Percentiles rank a stretch among this genome's conserved stretches.
Evolutionary conservation across 768 basidiomycete genomes (phyloP).

Genomic region (Tulasnella sp.): DNA sequence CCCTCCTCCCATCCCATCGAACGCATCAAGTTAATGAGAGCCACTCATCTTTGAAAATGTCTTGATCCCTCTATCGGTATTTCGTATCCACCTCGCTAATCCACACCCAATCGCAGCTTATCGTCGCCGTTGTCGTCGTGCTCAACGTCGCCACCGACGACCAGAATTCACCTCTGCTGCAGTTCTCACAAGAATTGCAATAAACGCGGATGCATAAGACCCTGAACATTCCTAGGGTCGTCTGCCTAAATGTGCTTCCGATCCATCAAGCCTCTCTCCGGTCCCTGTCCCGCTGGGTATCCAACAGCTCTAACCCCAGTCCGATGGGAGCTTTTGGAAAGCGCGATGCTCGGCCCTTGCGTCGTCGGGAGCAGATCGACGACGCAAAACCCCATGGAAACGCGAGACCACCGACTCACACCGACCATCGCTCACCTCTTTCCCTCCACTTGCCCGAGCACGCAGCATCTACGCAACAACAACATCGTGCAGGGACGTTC

Average conservation of each 20-base stretch:
- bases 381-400: not conserved
- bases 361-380: not conserved
- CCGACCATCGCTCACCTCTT: not conserved
- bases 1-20: too few species aligned
- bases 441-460: not conserved
- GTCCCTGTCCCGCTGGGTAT: not conserved
- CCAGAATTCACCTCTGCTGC: not conserved
- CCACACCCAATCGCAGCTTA: not conserved
- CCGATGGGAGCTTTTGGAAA: not conserved
- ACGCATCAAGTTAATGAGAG: too few species aligned
- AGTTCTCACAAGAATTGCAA: not conserved
- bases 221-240: not conserved
- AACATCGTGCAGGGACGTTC: not conserved
- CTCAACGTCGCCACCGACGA: not conserved
- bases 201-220: not conserved
- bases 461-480: too few species aligned
- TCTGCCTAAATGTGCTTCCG: not conserved
- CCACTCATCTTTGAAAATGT: too few species aligned
- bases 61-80: too few species aligned
- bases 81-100: not conserved
- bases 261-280: not conserved
- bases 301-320: not conserved
- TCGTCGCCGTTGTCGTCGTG: not conserved
- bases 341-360: not conserved
- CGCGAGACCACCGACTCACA: not conserved